Evolutionary conservation across 225 moss, liverwort and hornwort genomes (phyloP), one percentile per base, ranked within the genome.

Genomic region (Neckera pumila): DNA sequence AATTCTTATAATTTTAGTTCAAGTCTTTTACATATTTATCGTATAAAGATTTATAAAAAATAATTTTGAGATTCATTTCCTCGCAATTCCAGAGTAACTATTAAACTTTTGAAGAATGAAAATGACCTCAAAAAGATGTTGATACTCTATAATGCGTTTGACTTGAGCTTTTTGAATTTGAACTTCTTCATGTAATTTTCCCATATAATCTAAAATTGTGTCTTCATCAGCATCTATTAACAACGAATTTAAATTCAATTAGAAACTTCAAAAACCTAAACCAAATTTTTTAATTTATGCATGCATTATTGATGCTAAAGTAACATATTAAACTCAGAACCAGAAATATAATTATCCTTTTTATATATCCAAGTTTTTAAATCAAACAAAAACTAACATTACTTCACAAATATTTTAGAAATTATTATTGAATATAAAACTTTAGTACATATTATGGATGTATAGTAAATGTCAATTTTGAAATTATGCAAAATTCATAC

Each of bases 61-160:
- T 6, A 45, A 14, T 22, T 62, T 63, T 63, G 14, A 27, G 21
- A 34, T 33, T 34, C 4, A 31, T 54, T 56, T 60, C 5, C 0
- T 65, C 26, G 1, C 8, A 36, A 26, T 66, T 53, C 1, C 0
- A 19, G 0, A 62, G 18, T n/a, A 31, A 31, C 36, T 2, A 33
- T n/a, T n/a, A 23, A 15, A 47, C 1, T 21, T 22, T 26, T 17
- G 0, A 30, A 57, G 4, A 7, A 42, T 33, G 0, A 4, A 57
- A 54, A 47, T 40, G 28, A 97, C 97, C 93, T 95, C 94, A 93
- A 98, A 98, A 49, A 97, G 86, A 45, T 91, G 89, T 83, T 98
- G 95, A 84, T 96, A 97, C 64, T 95, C 90, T 17, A 95, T 76
- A 85, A 98, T 98, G 5, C 95, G 93, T 38, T 91, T 89, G 20